Evolutionary conservation across 495 filamentous ascomycete species (phyloP), one percentile per base, ranked within the genome.

Genomic region (Letharia columbiana): DNA sequence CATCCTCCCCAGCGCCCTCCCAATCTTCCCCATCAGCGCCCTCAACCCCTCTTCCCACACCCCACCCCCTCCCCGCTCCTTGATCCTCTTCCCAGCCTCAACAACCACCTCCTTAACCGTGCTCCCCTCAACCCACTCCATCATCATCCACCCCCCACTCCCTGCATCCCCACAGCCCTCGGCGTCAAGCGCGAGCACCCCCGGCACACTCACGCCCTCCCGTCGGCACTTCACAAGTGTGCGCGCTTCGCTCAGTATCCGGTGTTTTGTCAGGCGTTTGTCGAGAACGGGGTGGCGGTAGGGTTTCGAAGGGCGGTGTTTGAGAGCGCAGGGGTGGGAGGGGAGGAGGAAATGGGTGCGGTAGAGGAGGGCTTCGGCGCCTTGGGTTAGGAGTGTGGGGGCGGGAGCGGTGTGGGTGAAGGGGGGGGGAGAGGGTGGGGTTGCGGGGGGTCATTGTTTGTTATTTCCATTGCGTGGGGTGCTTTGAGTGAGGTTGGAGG

Each of bases 361-460:
- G 89, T 92, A 98, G 73, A 98, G 82, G 71, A 92, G 90, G 58
- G 89, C 91, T 84, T 98, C 94, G 75, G 94, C 94, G 78, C 94
- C 94, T 82, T 97, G 94, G 47, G 88, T 84, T 66, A 97, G 82
- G 71, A 94, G 79, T 20, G 78, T 75, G 67, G 81, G 77, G 60
- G 83, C 78, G 23, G 84, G 79, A 71, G 76, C 66, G 47, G 84
- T 81, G 71, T 84, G 77, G 71, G 80, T 81, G 82, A 90, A 87
- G 62, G 84, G 86, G 80, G 68, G 31, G 90, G 90, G 68, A 89
- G 88, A 64, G 82, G 75, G 80, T 68, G 33, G 89, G 90, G 69
- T 89, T 87, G 62, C 82, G 75, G 76, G 75, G 33, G 64, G 60
- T 35, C 7, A 40, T 12, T 40, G 13, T 35, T 13, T 5, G 28